These are phyloP conservation scores for Musa troglodytarum DNA, from an alignment of 176 grass and related monocot genomes.

Conservation along the genomic window DNA sequence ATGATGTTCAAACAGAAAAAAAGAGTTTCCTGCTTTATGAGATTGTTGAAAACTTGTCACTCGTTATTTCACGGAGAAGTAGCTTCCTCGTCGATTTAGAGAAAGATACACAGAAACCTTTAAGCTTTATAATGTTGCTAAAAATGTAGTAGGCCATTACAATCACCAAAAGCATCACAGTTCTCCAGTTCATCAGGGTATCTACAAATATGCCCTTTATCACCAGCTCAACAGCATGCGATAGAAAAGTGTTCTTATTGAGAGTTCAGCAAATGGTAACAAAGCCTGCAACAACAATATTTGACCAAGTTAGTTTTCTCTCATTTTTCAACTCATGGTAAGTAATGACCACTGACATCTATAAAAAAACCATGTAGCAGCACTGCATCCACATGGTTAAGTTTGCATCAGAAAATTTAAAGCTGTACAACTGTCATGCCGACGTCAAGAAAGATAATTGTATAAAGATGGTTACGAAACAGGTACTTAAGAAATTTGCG, in stretches of 20 bases:
- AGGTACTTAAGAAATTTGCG: no score
- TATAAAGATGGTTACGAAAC: no score
- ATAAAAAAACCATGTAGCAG: neutral
- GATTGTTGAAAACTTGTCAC: no score
- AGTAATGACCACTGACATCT: neutral
- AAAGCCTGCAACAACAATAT: neutral
- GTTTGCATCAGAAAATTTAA: no score
- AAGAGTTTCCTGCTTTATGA: no score
- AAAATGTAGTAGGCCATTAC: neutral
- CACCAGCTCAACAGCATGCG: neutral
- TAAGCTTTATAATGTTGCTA: neutral
- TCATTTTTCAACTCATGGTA: neutral
- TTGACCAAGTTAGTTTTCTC: neutral
- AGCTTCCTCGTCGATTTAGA: neutral
- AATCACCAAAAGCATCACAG: neutral
- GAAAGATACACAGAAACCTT: neutral
- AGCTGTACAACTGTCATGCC: no score
- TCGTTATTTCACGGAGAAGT: no score
- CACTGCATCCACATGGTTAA: no score
- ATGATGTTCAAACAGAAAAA: no score
- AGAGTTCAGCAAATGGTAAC: neutral
- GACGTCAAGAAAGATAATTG: no score
- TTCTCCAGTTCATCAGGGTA: neutral
- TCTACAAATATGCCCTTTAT: neutral
- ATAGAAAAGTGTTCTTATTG: neutral